A percentile compares a stretch with the other conserved stretches of the same genome.
Conservation (phyloP, 2,329 filamentous ascomycete species). For the Talaromyces sp. region DNA sequence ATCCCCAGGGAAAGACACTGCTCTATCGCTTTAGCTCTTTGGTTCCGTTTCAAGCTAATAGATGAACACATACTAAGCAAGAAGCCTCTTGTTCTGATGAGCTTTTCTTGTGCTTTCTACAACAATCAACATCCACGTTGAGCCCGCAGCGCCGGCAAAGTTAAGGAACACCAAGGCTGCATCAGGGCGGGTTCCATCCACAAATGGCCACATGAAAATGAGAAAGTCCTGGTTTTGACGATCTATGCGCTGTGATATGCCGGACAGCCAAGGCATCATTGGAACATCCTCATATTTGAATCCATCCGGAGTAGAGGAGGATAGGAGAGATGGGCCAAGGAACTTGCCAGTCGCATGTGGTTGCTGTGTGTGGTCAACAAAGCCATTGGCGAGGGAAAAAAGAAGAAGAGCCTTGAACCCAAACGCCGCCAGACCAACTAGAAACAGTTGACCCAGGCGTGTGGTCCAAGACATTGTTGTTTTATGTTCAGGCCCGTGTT, state of each 20-base stretch:
- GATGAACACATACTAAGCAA: background rate
- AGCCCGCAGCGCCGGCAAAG: background rate
- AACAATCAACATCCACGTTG: slow-evolving; percentile 4
- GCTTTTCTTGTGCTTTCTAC: background rate
- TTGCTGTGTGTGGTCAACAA: background rate
- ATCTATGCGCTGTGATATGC: background rate
- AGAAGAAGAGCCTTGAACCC: background rate
- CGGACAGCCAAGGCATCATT: background rate
- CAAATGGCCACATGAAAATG: slow-evolving; percentile 3
- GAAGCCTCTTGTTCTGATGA: background rate
- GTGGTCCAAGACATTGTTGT: background rate
- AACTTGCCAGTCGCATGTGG: background rate
- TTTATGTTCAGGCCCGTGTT: background rate
- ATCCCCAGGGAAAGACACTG: background rate
- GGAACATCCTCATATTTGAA: background rate
- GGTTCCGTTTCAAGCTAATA: background rate
- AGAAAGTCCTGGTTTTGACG: background rate
- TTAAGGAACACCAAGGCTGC: background rate
- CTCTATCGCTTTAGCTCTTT: background rate
- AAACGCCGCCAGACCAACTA: background rate
- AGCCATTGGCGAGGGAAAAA: background rate
- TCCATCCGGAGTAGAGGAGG: background rate
- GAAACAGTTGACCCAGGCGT: background rate
- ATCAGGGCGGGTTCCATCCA: background rate
- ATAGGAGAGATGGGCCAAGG: background rate